Evolutionary conservation across 1,284 basidiomycete species (phyloP).

Genomic region (Tremellales sp.): DNA sequence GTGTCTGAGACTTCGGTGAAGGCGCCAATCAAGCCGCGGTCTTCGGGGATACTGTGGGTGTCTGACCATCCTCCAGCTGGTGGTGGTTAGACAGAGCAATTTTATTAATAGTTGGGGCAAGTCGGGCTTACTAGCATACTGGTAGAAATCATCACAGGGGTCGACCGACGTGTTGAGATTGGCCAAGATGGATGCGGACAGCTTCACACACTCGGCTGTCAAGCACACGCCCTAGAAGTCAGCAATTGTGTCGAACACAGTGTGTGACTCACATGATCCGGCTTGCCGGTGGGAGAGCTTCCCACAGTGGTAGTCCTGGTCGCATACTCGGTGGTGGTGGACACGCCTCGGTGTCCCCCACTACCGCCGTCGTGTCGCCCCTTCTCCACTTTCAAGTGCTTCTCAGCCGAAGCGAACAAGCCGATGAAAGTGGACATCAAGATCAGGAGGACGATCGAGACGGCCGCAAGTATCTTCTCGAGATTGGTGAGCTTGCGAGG

Average conservation of each 20-base stretch:
- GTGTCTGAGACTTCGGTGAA: conserved; percentile 49
- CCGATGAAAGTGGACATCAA: conserved; percentile 84
- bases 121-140: conserved; percentile 69
- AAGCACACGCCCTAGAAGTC: conserved; percentile 61
- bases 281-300: conserved; percentile 37
- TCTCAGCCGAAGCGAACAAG: conserved; percentile 81
- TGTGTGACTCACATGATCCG: conserved; percentile 18
- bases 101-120: neutral
- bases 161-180: conserved; percentile 77
- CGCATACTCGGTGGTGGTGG: conserved; percentile 41
- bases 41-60: conserved; percentile 74
- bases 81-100: conserved; percentile 50
- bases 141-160: conserved; percentile 94
- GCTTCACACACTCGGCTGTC: conserved; percentile 72
- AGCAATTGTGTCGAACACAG: conserved; percentile 5
- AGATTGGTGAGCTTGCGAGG: conserved; percentile 71
- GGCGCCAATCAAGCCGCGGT: conserved; percentile 61
- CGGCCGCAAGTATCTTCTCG: conserved; percentile 72
- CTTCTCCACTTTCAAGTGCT: conserved; percentile 59
- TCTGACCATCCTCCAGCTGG: conserved; percentile 72
- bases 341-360: neutral
- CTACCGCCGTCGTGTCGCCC: conserved; percentile 29
- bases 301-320: conserved; percentile 43
- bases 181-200: conserved; percentile 76
- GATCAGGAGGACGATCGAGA: conserved; percentile 72